Evolutionary conservation across 176 grass and related monocot species (phyloP).

Genomic region (Oryza glumipatula): DNA sequence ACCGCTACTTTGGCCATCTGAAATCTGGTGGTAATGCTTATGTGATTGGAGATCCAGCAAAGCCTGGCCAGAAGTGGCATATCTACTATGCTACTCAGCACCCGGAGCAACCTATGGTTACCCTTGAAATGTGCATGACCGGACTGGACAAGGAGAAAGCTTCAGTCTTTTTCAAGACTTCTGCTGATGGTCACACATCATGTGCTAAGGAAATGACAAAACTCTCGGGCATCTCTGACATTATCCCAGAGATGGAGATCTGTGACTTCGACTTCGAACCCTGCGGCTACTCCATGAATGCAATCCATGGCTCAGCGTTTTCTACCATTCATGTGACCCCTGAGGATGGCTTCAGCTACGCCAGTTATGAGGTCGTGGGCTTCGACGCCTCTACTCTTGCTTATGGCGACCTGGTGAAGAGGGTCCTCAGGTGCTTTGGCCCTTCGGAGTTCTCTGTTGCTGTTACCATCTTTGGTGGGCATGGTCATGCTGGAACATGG

Average conservation of each 20-base stretch:
- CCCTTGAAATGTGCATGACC: conserved; percentile 92
- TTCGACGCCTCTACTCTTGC: conserved; percentile 42
- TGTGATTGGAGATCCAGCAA: conserved; percentile 66
- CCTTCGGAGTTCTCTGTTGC: conserved; percentile 74
- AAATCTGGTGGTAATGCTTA: conserved; percentile 69
- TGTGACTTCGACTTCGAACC: conserved; percentile 80
- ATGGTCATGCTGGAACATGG: conserved; percentile 40
- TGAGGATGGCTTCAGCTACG: conserved; percentile 84
- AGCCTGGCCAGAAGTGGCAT: conserved; percentile 69
- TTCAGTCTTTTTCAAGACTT: conserved; percentile 74
- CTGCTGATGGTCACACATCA: conserved; percentile 44
- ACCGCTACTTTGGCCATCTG: conserved; percentile 57
- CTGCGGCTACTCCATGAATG: conserved; percentile 85
- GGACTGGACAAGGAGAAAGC: conserved; percentile 62
- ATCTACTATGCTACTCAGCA: conserved; percentile 68
- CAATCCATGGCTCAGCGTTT: conserved; percentile 50
- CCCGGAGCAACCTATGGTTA: conserved; percentile 66
- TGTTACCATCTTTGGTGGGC: conserved; percentile 65
- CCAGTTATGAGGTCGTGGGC: conserved; percentile 77
- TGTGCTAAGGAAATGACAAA: conserved; percentile 76
- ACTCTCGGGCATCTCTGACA: conserved; percentile 66
- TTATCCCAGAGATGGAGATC: conserved; percentile 78
- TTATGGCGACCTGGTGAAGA: conserved; percentile 55
- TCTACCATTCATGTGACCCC: conserved; percentile 83
- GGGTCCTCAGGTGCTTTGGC: conserved; percentile 63